Evolutionary conservation across 441 rosid species (phyloP), one percentile per base, ranked within the genome.

Genomic region (Gossypium trilobum): DNA sequence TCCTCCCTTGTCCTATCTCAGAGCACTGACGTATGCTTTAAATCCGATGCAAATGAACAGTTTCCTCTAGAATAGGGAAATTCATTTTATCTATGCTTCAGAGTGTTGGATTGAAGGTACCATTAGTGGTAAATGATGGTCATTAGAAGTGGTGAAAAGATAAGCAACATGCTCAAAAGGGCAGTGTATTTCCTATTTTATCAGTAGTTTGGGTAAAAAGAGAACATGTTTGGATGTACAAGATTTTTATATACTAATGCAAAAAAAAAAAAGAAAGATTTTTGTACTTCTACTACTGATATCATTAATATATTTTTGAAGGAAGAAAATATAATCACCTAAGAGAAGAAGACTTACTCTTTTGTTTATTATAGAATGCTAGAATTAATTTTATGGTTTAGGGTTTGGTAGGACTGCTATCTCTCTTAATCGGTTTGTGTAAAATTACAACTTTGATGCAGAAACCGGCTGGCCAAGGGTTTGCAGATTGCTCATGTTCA

Each of bases 381-480:
- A 17, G 31, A 67, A 67, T 48, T 48, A 48, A 31, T 31, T 19
- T 68, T 68, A 19, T 52, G 61, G 60, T 68, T 31, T 52, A 62
- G 27, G 25, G 10, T 52, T 52, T 48, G 56, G 70, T 61, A 22
- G 36, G 10, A 19, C 19, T 59, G 20, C 68, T 67, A 50, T 72
- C 63, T 73, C 16, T 71, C 57, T 73, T 39, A 10, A 17, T 29
- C 11, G 9, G 4, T 52, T 22, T 17, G 46, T 51, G 19, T 46
- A 23, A 81, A 73, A 31, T 67, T 59, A 55, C 69, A 46, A 51
- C 71, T 72, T 70, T 2, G 68, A 67, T 84, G 86, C 92, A 94
- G 94, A 80, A 87, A 89, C 78, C 88, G 89, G 57, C 86, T 92
- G 78, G 99, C 97, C 73, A 89, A 90, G 82, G 99, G 99, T 60